Base-by-base conservation (phyloP, 495 filamentous ascomycete species). In the Podospora pseudocomata region DNA sequence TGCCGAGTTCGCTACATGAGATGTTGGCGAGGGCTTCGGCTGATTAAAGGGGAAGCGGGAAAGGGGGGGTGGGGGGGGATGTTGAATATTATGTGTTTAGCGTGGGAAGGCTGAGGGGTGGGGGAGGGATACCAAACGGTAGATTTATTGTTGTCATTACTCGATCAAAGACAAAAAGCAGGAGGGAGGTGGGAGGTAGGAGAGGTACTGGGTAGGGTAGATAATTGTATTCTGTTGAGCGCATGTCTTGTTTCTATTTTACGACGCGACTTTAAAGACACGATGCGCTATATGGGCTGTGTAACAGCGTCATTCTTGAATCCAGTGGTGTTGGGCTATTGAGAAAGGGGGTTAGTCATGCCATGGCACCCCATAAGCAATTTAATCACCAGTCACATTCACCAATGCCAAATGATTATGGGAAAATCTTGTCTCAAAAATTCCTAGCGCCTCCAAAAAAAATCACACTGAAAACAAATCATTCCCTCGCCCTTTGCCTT, bases 11-110 rank as follows among this genome's bases (percentile, higher is more conserved):
- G 64, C 85, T 96, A 49, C 92, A 92, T 79, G 93, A 96, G 81
- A 90, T 86, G 63, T 79, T 97, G 73, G 92, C 91, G 68, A 83
- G 87, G 73, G 91, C 88, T 30, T 91, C 89, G 53, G 86, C 88
- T 60, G 92, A 95, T 65, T 86, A 77, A 64, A 3, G 13, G 39
- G 13, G 39, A 11, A 9, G 39, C 3, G 9, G 9, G 15, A 49
- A 11, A 49, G 5, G 39, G 15, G 13, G 1, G 15, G 13, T 0
- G 39, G 9, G 30, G 30, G 30, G 16, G 32, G 0, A 61, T 32
- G 39, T 49, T 13, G 39, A 49, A 0, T 11, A 49, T 49, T 11
- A 49, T 23, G 7, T 49, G 39, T 49, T 49, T 49, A 49, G 39
- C 39, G 39, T 49, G 6, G 0, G 26, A 28, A 23, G 15, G 58